Evolutionary conservation across 2,329 filamentous ascomycete species (phyloP).

Genomic region (Emydomyces testavorans): DNA sequence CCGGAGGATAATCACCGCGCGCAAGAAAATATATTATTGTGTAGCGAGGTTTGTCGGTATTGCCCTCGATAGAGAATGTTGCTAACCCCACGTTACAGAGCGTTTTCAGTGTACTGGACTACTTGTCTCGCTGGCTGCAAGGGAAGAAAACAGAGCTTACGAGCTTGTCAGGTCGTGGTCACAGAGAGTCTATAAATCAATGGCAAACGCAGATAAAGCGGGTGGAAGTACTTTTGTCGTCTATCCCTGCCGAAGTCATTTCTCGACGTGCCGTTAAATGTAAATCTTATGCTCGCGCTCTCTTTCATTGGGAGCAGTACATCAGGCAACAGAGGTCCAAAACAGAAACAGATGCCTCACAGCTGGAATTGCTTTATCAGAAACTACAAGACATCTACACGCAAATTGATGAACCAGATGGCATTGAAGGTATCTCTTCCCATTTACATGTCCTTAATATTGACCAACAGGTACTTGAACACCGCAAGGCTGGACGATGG

Average conservation of each 20-base stretch:
- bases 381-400: conserved; percentile 87
- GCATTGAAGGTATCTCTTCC: conserved; percentile 84
- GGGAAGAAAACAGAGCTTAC: conserved; percentile 51
- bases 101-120: conserved; percentile 82
- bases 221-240: conserved; percentile 61
- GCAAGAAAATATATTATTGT: conserved; percentile 66
- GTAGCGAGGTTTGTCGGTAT: conserved; percentile 59
- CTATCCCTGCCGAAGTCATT: conserved; percentile 59
- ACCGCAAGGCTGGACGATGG: conserved; percentile 88
- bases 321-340: conserved; percentile 49
- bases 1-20: conserved; percentile 44
- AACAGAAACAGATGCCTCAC: conserved; percentile 41
- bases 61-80: neutral
- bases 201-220: conserved; percentile 41
- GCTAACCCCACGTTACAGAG: conserved; percentile 42
- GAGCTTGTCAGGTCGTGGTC: conserved; percentile 22
- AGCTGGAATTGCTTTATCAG: conserved; percentile 54
- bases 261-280: conserved; percentile 84
- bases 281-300: conserved; percentile 77
- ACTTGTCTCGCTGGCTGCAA: conserved; percentile 81
- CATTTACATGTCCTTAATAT: conserved; percentile 79
- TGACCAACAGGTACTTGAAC: conserved; percentile 83
- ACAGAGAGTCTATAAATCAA: conserved; percentile 18
- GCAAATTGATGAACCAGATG: conserved; percentile 94
- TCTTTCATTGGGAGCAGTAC: conserved; percentile 92